These are phyloP conservation scores for Trypanosoma grayi DNA, from an alignment of 208 protist species.

Conservation along the genomic window DNA sequence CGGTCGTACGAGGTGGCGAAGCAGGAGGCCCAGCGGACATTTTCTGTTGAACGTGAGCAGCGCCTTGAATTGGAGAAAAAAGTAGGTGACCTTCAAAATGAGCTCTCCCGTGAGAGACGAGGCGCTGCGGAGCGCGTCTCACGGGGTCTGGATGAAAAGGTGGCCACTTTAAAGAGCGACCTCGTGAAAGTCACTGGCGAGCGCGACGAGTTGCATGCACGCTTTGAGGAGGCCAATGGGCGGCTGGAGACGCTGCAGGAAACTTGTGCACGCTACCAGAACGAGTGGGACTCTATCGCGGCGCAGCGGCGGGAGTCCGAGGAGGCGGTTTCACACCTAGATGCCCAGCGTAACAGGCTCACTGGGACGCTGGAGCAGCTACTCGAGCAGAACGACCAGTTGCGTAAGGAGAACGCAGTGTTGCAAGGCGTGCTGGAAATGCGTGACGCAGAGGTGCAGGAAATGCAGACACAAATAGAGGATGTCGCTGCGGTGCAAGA, in stretches of 20 bases:
- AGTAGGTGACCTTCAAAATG: too few species aligned
- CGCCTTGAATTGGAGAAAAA: too few species aligned
- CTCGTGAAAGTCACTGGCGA: conserved; percentile 33
- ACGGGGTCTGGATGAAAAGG: background rate
- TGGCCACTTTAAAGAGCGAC: conserved; percentile 26
- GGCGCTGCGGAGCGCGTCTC: background rate
- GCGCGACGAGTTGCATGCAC: conserved; percentile 23
- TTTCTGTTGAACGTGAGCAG: conserved; percentile 31
- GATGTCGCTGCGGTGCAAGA: background rate
- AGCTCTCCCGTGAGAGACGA: too few species aligned
- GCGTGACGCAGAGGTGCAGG: conserved; percentile 7
- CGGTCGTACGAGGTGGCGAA: conserved; percentile 21
- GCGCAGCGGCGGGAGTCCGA: conserved; percentile 26
- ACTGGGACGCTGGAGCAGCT: conserved; percentile 44
- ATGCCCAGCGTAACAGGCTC: conserved; percentile 34
- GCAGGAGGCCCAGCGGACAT: conserved; percentile 29
- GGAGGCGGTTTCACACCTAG: conserved; percentile 27
- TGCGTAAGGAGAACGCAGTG: conserved; percentile 26
- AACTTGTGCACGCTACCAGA: conserved; percentile 28
- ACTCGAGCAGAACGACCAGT: conserved; percentile 39
- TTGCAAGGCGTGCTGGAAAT: conserved; percentile 24
- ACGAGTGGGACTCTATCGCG: conserved; percentile 20
- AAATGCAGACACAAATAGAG: background rate
- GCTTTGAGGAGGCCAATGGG: conserved; percentile 21
- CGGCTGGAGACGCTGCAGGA: conserved; percentile 30